These are phyloP conservation scores for Talaromyces verruculosus DNA, from an alignment of 2,329 filamentous ascomycete genomes.

Conservation along the genomic window DNA sequence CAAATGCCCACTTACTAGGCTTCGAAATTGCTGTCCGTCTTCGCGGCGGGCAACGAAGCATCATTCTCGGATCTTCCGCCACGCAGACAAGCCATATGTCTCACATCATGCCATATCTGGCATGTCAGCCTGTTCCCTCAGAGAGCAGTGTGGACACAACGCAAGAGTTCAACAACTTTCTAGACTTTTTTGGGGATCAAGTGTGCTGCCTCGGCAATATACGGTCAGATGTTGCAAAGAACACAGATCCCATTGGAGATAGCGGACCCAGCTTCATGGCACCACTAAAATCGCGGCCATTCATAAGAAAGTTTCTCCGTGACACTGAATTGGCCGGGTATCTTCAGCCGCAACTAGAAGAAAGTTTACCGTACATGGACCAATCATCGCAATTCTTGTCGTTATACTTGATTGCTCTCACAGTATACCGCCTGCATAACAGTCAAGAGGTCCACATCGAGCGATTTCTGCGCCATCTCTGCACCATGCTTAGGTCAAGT, in stretches of 20 bases:
- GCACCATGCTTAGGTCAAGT: background rate
- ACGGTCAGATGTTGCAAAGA: no score
- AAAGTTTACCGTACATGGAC: background rate
- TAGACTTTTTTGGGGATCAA: background rate
- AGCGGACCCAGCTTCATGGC: background rate
- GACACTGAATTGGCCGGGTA: background rate
- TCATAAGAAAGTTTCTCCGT: background rate
- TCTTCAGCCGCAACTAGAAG: background rate
- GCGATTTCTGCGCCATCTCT: background rate
- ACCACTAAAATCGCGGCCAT: background rate
- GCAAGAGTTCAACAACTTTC: background rate
- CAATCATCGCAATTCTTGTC: slow-evolving; percentile 1
- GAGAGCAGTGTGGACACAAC: background rate
- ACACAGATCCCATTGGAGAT: background rate
- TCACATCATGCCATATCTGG: slow-evolving; percentile 13
- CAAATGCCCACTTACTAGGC: slow-evolving; percentile 6
- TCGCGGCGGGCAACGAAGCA: slow-evolving; percentile 2
- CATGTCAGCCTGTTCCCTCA: background rate
- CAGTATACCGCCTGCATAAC: background rate
- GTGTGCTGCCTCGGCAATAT: background rate
- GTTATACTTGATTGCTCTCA: background rate
- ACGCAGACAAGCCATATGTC: background rate
- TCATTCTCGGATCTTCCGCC: slow-evolving; percentile 3
- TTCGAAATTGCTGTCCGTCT: slow-evolving; percentile 6
- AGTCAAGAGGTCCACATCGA: background rate